Conservation (phyloP, 2,329 filamentous ascomycete species). For the Venturia nashicola region DNA sequence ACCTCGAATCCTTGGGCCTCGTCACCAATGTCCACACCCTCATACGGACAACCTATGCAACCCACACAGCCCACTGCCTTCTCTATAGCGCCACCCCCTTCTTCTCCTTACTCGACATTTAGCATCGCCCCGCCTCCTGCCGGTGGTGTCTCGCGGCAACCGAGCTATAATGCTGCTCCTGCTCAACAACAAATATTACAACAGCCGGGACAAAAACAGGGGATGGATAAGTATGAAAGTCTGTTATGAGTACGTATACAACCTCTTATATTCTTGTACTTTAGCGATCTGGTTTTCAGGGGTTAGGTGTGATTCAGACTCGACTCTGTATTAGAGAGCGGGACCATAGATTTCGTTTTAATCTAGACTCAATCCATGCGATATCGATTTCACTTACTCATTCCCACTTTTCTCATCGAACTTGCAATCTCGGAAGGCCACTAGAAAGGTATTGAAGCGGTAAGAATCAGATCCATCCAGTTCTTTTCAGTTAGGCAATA, state of each 20-base stretch:
- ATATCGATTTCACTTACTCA: too few species aligned
- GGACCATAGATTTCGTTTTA: too few species aligned
- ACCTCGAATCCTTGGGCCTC: not conserved
- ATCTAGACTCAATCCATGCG: too few species aligned
- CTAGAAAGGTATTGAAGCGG: too few species aligned
- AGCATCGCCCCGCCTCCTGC: slow-evolving; percentile 26
- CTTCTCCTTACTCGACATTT: slow-evolving; percentile 22
- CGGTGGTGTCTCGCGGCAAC: slow-evolving; percentile 14
- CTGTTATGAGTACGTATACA: slow-evolving; percentile 27
- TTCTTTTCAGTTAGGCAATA: too few species aligned
- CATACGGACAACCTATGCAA: not conserved
- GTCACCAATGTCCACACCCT: not conserved
- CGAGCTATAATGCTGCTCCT: slow-evolving; percentile 20
- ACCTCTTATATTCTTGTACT: not conserved
- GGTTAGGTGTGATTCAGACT: not conserved
- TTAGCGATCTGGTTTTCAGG: not conserved
- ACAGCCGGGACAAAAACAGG: slow-evolving; percentile 29
- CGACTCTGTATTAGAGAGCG: too few species aligned
- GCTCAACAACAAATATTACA: slow-evolving; percentile 17
- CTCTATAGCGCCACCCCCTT: slow-evolving; percentile 37
- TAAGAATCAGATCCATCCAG: too few species aligned
- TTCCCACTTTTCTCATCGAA: too few species aligned
- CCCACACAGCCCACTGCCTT: not conserved
- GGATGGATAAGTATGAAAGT: slow-evolving; percentile 58
- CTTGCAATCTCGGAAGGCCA: too few species aligned